Evolutionary conservation across 495 filamentous ascomycete genomes (phyloP), one percentile per base, ranked within the genome.

Genomic region (Cairneyella variabilis): DNA sequence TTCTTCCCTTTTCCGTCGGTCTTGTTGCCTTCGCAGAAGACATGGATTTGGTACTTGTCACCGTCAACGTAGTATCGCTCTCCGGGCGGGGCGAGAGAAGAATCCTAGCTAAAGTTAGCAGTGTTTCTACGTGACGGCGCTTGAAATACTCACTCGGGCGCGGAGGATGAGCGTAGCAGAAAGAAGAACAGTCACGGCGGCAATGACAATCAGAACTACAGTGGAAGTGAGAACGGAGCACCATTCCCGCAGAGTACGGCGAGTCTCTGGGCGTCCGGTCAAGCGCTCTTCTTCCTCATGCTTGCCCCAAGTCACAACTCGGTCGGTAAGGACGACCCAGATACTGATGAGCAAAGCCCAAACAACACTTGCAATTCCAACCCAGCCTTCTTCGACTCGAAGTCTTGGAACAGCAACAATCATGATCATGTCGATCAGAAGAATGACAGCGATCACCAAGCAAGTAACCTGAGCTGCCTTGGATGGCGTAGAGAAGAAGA

Each of bases 231-330:
- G 66, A n/a, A 97, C 88, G 40, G 84, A 87, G 22, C 79, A 64
- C 93, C 93, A 97, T 69, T 97, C 88, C 10, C 75, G 67, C 23
- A 96, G 62, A 0, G 89, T 87, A 11, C 91, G 83, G 18, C 91
- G 83, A 10, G 84, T 91, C 69, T 97, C 92, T 14, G 81, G 76
- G n/a, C 90, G 84, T 23, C 93, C 93, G 0, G 93, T 98, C 11
- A 98, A 73, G 14, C 93, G 80, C 61, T 95, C 85, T 68, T 98
- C 93, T 63, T 98, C 93, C 57, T 96, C 88, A 0, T 71, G 72
- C 67, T 97, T 97, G 21, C 92, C 93, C 83, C 90, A 95, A 46
- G 84, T 76, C 12, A 98, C 93, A 7, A 87, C 76, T n/a, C 85
- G 53, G 36, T 64, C 59, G 9, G 58, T 64, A 7, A 78, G 48